Base-by-base conservation (phyloP, 768 basidiomycete species). In the Tulasnella sp. region DNA sequence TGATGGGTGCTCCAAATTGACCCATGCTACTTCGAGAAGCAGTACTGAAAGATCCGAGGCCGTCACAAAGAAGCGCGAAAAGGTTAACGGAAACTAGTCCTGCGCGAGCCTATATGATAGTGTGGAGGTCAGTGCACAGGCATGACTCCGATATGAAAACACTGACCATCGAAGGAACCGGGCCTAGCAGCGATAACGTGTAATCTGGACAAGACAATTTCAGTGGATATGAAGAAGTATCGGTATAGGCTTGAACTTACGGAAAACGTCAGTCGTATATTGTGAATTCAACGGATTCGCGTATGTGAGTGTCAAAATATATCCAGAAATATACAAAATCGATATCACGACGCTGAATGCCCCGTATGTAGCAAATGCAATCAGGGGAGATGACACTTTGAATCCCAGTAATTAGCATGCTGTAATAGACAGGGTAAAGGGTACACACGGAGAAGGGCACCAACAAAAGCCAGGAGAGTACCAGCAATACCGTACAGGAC, bases 41-140 rank as follows among this genome's bases (percentile, higher is more conserved):
- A 0, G 71, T 54, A 0, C 71, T 71, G 24, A 77, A 70, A 1
- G 67, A 62, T 15, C 66, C 68, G 3, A 68, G 63, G 6, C 79
- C 79, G 52, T 77, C 65, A 29, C 84, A 86, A 3, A 84, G 72
- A 3, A 87, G 66, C 10, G 77, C 78, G 64, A 87, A 89, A 3
- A 85, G 63, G 59, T 87, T 86, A 56, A 82, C 70, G 0, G 84
- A 82, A n/a, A 89, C 75, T 16, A 89, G 70, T 3, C 74, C 73
- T 0, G 83, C 76, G 37, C 85, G 73, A 35, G 76, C 62, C 83
- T 83, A 5, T 19, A 45, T 33, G 45, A 13, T 10, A 13, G 45
- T 13, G 13, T 28, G 39, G 22, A 12, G n/a, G 42, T 8, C 2
- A 2, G n/a, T 22, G 5, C 7, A 5, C 15, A 29, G 24, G 2